phyloP scores from a whole-genome alignment of 371 early-diverging fungal species.

The Mortierella sp. region DNA sequence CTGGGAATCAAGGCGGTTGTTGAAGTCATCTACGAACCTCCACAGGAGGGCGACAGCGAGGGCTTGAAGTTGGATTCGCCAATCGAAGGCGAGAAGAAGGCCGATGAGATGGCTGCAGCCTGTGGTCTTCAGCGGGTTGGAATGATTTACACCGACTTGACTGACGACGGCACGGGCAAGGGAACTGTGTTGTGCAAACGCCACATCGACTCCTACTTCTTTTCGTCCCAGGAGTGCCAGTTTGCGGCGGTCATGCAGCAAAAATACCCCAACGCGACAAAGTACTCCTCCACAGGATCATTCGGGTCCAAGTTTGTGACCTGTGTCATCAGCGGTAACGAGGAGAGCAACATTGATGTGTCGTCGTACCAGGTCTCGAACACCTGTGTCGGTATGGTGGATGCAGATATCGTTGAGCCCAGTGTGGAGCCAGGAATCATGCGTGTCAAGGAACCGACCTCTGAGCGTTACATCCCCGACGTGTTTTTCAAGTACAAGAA shows the following conservation, averaged over 20 bases:
- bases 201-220: slow-evolving; percentile 93
- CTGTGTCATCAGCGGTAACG: slow-evolving; percentile 89
- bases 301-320: slow-evolving; percentile 97
- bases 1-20: slow-evolving; percentile 98
- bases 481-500: slow-evolving; percentile 96
- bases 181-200: slow-evolving; percentile 92
- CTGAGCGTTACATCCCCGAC: slow-evolving; percentile 93
- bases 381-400: slow-evolving; percentile 90
- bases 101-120: slow-evolving; percentile 77
- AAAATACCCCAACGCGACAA: slow-evolving; percentile 78
- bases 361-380: slow-evolving; percentile 95
- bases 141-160: slow-evolving; percentile 96
- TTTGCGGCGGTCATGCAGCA: slow-evolving; percentile 94
- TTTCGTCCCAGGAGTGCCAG: slow-evolving; percentile 93
- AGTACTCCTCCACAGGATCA: slow-evolving; percentile 80
- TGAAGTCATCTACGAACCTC: slow-evolving; percentile 95
- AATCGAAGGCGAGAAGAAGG: slow-evolving; percentile 67
- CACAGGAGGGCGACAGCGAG: slow-evolving; percentile 89
- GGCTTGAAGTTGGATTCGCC: slow-evolving; percentile 80
- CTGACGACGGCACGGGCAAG: slow-evolving; percentile 86
- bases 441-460: slow-evolving; percentile 86
- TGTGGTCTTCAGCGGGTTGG: slow-evolving; percentile 92
- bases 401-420: slow-evolving; percentile 94
- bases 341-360: slow-evolving; percentile 89
- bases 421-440: slow-evolving; percentile 90